A percentile compares a stretch with the other conserved stretches of the same genome.
Conservation (phyloP, 441 rosid species). For the Croton laevigatus region DNA sequence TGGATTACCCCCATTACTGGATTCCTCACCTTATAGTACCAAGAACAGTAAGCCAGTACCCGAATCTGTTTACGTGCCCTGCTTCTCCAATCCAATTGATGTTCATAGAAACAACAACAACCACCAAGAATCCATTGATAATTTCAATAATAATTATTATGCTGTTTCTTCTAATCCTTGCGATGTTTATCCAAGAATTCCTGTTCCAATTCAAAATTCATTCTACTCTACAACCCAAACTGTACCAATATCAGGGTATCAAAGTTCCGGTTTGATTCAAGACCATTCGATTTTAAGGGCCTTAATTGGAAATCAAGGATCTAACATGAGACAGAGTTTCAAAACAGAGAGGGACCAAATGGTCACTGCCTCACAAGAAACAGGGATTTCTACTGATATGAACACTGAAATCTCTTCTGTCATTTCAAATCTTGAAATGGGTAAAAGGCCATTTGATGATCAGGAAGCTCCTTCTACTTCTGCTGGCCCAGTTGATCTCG, state of each 20-base stretch:
- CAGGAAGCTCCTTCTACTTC: conserved; percentile 57
- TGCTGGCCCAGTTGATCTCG: conserved; percentile 46
- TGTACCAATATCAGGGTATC: conserved; percentile 24
- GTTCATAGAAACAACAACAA: conserved; percentile 26
- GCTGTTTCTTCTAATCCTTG: conserved; percentile 22
- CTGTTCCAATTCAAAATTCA: conserved; percentile 33
- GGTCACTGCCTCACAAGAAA: conserved; percentile 48
- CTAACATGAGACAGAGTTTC: conserved; percentile 35
- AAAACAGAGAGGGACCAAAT: conserved; percentile 40
- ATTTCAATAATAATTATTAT: conserved; percentile 33
- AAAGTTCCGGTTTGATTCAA: conserved; percentile 33
- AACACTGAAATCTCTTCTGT: conserved; percentile 48
- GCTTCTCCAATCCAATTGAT: conserved; percentile 87
- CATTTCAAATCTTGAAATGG: conserved; percentile 42
- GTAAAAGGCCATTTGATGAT: conserved; percentile 40
- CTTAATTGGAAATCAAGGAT: conserved; percentile 42
- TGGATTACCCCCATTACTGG: conserved; percentile 59
- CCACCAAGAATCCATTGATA: conserved; percentile 22
- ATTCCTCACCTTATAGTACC: conserved; percentile 43
- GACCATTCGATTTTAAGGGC: conserved; percentile 49
- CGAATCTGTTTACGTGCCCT: conserved; percentile 78
- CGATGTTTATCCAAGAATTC: conserved; percentile 30
- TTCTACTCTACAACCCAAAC: conserved; percentile 34
- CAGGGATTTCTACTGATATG: conserved; percentile 37
- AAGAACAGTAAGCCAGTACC: conserved; percentile 31